These are phyloP conservation scores for Tetrahymena malaccensis DNA, from an alignment of 73 alveolate species.

Conservation along the genomic window DNA sequence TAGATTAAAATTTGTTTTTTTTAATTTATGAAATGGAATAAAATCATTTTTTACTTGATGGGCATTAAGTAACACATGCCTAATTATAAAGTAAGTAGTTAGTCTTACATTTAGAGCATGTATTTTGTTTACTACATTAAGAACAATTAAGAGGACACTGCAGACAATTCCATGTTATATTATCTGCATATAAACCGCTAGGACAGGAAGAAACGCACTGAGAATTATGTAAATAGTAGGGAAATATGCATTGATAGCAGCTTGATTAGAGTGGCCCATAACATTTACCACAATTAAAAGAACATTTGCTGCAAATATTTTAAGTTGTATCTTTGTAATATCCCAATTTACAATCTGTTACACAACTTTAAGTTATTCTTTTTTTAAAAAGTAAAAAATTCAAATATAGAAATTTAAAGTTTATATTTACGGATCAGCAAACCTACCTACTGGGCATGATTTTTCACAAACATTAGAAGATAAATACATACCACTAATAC, in stretches of 20 bases:
- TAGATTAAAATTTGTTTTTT: neutral
- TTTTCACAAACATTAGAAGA: neutral
- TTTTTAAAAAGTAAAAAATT: neutral
- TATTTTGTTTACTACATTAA: neutral
- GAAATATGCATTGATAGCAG: neutral
- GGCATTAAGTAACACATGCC: neutral
- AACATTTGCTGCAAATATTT: neutral
- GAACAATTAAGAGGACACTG: neutral
- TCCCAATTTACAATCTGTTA: neutral
- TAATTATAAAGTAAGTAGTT: neutral
- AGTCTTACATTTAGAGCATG: neutral
- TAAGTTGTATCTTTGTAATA: neutral
- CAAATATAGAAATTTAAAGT: neutral
- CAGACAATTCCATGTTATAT: neutral
- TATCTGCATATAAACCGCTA: neutral
- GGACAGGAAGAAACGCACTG: neutral
- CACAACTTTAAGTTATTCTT: neutral
- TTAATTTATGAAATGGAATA: neutral
- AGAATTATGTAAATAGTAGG: neutral
- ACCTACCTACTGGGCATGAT: neutral
- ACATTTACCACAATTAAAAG: neutral
- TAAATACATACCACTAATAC: neutral
- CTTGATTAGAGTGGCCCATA: neutral
- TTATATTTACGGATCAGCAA: neutral
- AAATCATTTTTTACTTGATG: neutral